Percentiles rank a stretch among this genome's conserved stretches.
Evolutionary conservation across 2,329 filamentous ascomycete species (phyloP).

Genomic region (Plenodomus lindquistii): DNA sequence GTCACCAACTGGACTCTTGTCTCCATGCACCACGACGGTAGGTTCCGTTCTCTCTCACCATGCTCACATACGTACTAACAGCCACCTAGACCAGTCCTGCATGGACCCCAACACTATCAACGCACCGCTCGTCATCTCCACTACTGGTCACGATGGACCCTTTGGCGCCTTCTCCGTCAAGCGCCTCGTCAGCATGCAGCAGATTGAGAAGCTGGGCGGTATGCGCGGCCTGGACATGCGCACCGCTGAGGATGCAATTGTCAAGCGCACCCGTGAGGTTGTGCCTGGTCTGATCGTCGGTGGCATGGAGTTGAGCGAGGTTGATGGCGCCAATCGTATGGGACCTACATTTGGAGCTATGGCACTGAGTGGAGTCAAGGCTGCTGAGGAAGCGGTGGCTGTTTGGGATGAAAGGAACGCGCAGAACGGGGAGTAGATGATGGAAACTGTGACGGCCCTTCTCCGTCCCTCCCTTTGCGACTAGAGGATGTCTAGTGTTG

Average conservation of each 20-base stretch:
- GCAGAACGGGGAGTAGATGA: constrained; percentile 64
- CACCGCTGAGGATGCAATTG: constrained; percentile 86
- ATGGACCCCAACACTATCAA: constrained; percentile 99
- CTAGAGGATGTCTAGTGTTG: background rate
- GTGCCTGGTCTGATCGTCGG: constrained; percentile 88
- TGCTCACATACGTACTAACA: constrained; percentile 5
- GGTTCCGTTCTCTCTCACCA: background rate
- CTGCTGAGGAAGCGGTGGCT: constrained; percentile 80
- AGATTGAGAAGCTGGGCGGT: constrained; percentile 79
- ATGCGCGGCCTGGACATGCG: constrained; percentile 97
- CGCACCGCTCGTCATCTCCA: constrained; percentile 83
- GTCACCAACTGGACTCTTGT: constrained; percentile 97
- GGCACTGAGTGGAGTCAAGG: constrained; percentile 85
- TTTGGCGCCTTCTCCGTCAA: constrained; percentile 92
- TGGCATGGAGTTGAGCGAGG: constrained; percentile 90
- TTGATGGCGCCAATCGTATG: constrained; percentile 92
- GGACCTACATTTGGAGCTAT: constrained; percentile 88
- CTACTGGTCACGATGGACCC: constrained; percentile 87
- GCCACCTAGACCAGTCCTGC: constrained; percentile 78
- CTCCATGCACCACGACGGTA: constrained; percentile 58
- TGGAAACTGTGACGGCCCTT: background rate
- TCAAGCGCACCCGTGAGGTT: constrained; percentile 87
- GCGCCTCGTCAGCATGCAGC: constrained; percentile 85
- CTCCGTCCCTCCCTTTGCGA: too few relatives aligned
- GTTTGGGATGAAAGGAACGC: constrained; percentile 78